Percentiles rank a stretch among this genome's conserved stretches.
phyloP scores from a whole-genome alignment of 2,329 filamentous ascomycete species.

The Corniculantispora saksenae region DNA sequence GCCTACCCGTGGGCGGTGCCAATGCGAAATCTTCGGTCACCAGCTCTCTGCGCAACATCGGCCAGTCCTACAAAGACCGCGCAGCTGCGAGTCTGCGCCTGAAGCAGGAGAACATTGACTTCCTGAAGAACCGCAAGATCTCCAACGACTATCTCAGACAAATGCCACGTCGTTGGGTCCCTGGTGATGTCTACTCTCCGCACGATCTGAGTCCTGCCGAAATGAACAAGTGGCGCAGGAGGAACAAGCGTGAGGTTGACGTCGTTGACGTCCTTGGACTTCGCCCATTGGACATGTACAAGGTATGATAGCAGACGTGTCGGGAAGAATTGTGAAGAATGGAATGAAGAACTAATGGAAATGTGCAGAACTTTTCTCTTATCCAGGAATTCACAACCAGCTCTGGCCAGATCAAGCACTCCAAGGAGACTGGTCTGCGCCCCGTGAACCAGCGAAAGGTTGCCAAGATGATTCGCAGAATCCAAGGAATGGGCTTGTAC shows the following conservation, averaged over 20 bases:
- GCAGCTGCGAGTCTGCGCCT: conserved; percentile 25
- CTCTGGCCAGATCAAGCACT: conserved; percentile 81
- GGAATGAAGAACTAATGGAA: neutral
- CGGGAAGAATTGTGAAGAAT: neutral
- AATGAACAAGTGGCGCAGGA: conserved; percentile 76
- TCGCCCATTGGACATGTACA: conserved; percentile 82
- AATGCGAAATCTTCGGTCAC: conserved; percentile 5
- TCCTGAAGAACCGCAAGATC: conserved; percentile 40
- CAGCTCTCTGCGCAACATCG: conserved; percentile 23
- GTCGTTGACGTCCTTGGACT: conserved; percentile 78
- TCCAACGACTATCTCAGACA: conserved; percentile 60
- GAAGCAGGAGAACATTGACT: conserved; percentile 39
- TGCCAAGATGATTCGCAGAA: conserved; percentile 86
- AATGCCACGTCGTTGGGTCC: conserved; percentile 69
- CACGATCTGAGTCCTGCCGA: conserved; percentile 79
- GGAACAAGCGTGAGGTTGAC: conserved; percentile 62
- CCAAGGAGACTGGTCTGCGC: conserved; percentile 74
- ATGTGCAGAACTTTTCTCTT: conserved; percentile 79
- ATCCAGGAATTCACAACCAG: conserved; percentile 85
- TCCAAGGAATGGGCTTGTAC: conserved; percentile 87
- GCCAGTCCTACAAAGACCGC: conserved; percentile 30
- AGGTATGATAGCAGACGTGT: conserved; percentile 54
- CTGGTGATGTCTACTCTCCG: conserved; percentile 86
- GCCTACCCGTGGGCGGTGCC: conserved; percentile 15
- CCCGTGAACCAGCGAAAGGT: conserved; percentile 91